phyloP scores from a whole-genome alignment of 2,329 filamentous ascomycete species.

The Fusarium sp. region DNA sequence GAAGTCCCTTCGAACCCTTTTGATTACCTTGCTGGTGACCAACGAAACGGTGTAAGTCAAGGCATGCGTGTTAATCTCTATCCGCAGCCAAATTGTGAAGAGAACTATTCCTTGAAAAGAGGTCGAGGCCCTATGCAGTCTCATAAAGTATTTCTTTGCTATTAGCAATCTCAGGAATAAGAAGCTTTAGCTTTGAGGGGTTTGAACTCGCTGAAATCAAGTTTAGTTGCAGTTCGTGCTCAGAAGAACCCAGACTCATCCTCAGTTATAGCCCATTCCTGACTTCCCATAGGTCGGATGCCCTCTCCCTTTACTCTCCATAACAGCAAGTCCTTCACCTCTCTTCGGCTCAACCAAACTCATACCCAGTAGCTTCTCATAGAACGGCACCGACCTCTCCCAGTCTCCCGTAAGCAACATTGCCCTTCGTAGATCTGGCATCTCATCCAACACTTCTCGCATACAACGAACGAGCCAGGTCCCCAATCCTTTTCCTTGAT shows the following conservation, averaged over 20 bases:
- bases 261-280: background rate
- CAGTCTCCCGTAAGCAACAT: constrained; percentile 58
- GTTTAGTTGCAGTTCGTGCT: too few relatives aligned
- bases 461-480: constrained; percentile 69
- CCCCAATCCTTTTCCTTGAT: constrained; percentile 67
- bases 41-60: fast-evolving
- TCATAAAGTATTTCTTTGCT: too few relatives aligned
- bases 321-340: constrained; percentile 41
- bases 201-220: fast-evolving
- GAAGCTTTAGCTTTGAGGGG: fast-evolving
- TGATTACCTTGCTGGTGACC: background rate
- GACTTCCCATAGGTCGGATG: constrained; percentile 18
- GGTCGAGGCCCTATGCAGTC: too few relatives aligned
- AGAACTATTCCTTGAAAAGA: background rate
- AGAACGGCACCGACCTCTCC: constrained; percentile 48
- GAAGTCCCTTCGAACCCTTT: background rate
- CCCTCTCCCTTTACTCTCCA: constrained; percentile 40
- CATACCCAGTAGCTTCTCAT: constrained; percentile 46
- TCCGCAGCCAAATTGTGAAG: fast-evolving
- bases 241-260: background rate
- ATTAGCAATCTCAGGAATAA: fast-evolving
- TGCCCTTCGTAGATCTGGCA: constrained; percentile 64
- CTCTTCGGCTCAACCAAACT: constrained; percentile 30
- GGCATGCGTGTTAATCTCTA: background rate
- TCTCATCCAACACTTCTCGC: constrained; percentile 58